Conservation (phyloP, 495 filamentous ascomycete genomes). For the Sabuloglossum arenarium region DNA sequence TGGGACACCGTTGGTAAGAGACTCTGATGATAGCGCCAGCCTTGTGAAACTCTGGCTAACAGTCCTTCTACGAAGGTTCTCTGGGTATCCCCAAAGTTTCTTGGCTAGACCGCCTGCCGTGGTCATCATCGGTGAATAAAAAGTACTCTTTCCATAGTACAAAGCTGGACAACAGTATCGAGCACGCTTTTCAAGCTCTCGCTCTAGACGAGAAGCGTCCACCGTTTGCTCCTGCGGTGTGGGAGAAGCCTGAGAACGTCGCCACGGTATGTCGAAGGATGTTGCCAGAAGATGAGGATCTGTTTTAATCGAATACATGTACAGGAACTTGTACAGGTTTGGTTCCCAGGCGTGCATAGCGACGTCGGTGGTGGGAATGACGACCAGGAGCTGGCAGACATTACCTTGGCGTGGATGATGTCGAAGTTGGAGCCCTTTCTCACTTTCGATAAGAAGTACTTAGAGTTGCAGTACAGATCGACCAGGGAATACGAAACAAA, state of each 20-base stretch:
- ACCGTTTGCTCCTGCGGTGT: constrained; percentile 32
- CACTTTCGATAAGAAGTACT: not conserved
- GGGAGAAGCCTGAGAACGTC: constrained; percentile 11
- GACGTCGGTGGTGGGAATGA: constrained; percentile 27
- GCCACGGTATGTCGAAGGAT: not conserved
- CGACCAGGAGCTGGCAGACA: constrained; percentile 1
- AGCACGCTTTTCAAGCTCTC: constrained; percentile 38
- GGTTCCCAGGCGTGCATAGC: constrained; percentile 35
- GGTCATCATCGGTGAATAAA: not conserved
- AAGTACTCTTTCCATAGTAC: constrained; percentile 4
- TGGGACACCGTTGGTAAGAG: constrained; percentile 35
- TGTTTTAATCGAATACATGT: not conserved
- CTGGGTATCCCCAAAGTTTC: constrained; percentile 1
- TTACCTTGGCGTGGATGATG: constrained; percentile 6
- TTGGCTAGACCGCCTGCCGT: constrained; percentile 1
- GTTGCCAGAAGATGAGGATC: not conserved
- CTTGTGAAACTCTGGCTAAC: not conserved
- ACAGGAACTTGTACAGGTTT: constrained; percentile 20
- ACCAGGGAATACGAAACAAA: not conserved
- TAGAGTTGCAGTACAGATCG: not conserved
- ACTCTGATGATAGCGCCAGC: not conserved
- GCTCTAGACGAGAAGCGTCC: constrained; percentile 33
- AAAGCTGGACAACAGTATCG: not conserved
- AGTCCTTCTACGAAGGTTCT: not conserved
- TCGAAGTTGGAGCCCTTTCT: constrained; percentile 1